Base-by-base conservation (phyloP, 2,329 filamentous ascomycete genomes). In the Rutstroemia sp. region DNA sequence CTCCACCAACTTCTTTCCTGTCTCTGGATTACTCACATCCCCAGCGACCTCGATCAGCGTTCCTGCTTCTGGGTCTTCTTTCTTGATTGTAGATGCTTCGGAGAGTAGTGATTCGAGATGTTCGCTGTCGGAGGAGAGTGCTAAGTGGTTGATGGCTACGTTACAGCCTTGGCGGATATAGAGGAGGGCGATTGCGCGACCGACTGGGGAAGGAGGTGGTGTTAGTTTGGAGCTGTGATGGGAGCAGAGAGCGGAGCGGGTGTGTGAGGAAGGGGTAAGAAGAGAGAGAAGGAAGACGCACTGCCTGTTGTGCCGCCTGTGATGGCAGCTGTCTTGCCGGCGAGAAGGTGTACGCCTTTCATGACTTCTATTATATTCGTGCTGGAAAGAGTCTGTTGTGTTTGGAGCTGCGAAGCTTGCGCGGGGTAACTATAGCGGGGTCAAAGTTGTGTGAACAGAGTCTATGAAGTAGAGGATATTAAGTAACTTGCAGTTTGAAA, bases 131-230 rank as follows among this genome's bases (percentile, higher is more conserved):
- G 71, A 72, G 3, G 72, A 69, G 6, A 83, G 76, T 56, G 81
- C 87, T 2, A 92, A 80, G 68, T 94, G 88, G 74, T 94, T 95
- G 59, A 95, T 82, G 27, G 87, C 83, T 34, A 95, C 88, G 68
- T 81, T 80, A 63, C 87, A 88, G 62, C 90, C 90, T 64, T 95
- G 88, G 4, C 79, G 77, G 52, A 92, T 75, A 70, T 89, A 95
- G 65, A 85, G 86, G 51, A 95, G 79, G 44, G 87, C 84, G 61
- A 95, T 95, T 63, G 90, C 91, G 62, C 88, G 82, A 52, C 91
- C 91, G 65, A 95, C 95, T 56, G 5, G 2, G 25, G 12, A 21
- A n/a, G 4, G 6, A 23, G 12, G 5, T 8, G 55, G 2, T 5
- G 10, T 56, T 51, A 51, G 53, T 30, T 19, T 48, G 46, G 17